Percentiles rank a stretch among this genome's conserved stretches.
These are phyloP conservation scores for Bathelium albidoporum DNA, from an alignment of 495 filamentous ascomycete genomes.

Conservation along the genomic window DNA sequence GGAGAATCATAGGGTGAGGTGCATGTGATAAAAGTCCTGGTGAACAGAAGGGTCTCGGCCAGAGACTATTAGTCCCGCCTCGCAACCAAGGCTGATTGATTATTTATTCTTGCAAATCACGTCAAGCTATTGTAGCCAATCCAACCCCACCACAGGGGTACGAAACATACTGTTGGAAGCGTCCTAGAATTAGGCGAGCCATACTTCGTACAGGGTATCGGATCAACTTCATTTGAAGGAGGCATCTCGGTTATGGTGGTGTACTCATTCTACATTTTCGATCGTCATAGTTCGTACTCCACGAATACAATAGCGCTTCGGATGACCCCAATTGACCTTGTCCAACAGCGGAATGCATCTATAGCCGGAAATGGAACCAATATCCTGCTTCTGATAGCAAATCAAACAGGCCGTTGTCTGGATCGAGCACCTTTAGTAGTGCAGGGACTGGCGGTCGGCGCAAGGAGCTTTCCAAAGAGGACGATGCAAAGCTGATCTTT, in stretches of 20 bases:
- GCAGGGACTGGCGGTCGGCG: slow-evolving; percentile 16
- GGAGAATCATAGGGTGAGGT: background rate
- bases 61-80: background rate
- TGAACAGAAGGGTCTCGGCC: background rate
- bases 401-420: slow-evolving; percentile 26
- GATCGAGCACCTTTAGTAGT: slow-evolving; percentile 25
- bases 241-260: slow-evolving; percentile 61
- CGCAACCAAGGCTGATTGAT: background rate
- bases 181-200: too few species aligned
- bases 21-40: background rate
- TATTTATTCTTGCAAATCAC: background rate
- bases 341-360: slow-evolving; percentile 85
- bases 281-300: slow-evolving; percentile 71
- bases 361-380: slow-evolving; percentile 69
- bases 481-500: slow-evolving; percentile 95
- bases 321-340: slow-evolving; percentile 12
- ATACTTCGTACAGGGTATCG: too few species aligned
- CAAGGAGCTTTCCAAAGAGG: slow-evolving; percentile 51
- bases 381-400: slow-evolving; percentile 34
- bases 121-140: background rate
- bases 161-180: background rate
- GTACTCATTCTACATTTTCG: slow-evolving; percentile 98
- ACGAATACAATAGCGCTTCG: background rate
- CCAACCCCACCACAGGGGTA: background rate
- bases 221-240: background rate